Base-by-base conservation (phyloP, 768 basidiomycete genomes). In the Flagelloscypha sp. region DNA sequence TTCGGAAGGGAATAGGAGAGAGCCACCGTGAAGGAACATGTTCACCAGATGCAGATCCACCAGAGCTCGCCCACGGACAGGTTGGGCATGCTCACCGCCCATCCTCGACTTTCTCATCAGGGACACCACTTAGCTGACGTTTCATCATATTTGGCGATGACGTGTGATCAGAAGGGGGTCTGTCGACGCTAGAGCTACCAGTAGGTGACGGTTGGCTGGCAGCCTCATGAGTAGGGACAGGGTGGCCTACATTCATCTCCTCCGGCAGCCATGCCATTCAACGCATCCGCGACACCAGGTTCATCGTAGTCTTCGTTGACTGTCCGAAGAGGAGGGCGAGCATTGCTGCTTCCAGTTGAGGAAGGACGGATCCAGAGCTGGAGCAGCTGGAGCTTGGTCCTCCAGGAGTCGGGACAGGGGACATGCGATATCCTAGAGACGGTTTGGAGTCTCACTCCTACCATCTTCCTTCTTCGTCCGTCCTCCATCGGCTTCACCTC, bases 281-380 rank as follows among this genome's bases (percentile, higher is more conserved):
- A 58, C 3, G 74, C 66, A 36, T 78, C 78, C 3, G 75, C 74
- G 17, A 76, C 76, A 19, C 76, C 78, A 8, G 8, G 9, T 45
- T 80, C 79, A 45, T 82, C 79, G 44, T 82, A 82, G 38, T 82
- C 77, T 46, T 83, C 79, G 44, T 82, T 78, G 12, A 80, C 63
- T 6, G 62, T 56, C 9, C 79, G 61, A 6, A 62, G 49, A n/a
- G 69, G 64, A 12, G 66, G 58, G 28, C 57, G 42, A 37, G 59
- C 58, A 27, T 57, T 54, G 23, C 53, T 56, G 24, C 57, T 58
- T n/a, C n/a, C n/a, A 7, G 59, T 68, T 6, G 70, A 66, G 10
- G 62, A 66, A 7, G 65, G 68, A 7, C 66, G 50, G 53, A 62
- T 35, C 54, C 52, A 2, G 56, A 56, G 2, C 57, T 55, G 29